These are phyloP conservation scores for Coemansia sp. DNA, from an alignment of 192 early-diverging fungal species.

Conservation along the genomic window DNA sequence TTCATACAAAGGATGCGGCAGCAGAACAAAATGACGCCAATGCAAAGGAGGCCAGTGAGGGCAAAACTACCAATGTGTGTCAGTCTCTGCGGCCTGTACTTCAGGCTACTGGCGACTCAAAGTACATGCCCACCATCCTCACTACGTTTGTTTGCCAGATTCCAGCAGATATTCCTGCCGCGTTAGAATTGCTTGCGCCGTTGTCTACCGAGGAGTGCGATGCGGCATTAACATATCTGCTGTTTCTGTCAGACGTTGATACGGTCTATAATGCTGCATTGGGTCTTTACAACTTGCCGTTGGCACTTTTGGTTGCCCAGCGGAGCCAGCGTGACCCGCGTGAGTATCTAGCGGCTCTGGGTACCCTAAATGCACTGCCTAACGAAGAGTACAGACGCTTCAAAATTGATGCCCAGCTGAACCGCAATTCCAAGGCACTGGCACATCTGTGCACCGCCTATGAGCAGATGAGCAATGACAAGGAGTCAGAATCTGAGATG, in stretches of 20 bases:
- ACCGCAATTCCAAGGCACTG: constrained; percentile 64
- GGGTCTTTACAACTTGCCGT: constrained; percentile 89
- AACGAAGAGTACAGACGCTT: constrained; percentile 73
- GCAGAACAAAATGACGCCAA: too few species aligned
- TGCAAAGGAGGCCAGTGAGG: neutral
- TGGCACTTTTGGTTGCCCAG: constrained; percentile 95
- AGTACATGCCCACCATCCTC: constrained; percentile 76
- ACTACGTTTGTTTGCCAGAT: constrained; percentile 78
- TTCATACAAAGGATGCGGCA: neutral
- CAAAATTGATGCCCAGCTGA: constrained; percentile 84
- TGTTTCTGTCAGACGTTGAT: constrained; percentile 89
- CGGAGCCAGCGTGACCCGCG: constrained; percentile 95
- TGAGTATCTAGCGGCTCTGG: constrained; percentile 89
- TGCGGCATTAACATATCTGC: constrained; percentile 80
- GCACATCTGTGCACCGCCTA: constrained; percentile 56
- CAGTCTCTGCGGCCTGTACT: constrained; percentile 62
- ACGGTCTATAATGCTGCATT: constrained; percentile 86
- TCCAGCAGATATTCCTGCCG: constrained; percentile 79
- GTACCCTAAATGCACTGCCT: constrained; percentile 71
- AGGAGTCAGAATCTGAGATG: constrained; percentile 3
- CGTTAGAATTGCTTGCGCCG: constrained; percentile 62
- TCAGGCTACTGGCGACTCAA: constrained; percentile 33
- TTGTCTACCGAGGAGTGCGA: constrained; percentile 62
- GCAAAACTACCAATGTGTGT: constrained; percentile 77
- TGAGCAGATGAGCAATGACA: constrained; percentile 28